Percentiles rank a stretch among this genome's conserved stretches.
phyloP scores from a whole-genome alignment of 306 rosid species.

The Pterocarpus macrocarpus region DNA sequence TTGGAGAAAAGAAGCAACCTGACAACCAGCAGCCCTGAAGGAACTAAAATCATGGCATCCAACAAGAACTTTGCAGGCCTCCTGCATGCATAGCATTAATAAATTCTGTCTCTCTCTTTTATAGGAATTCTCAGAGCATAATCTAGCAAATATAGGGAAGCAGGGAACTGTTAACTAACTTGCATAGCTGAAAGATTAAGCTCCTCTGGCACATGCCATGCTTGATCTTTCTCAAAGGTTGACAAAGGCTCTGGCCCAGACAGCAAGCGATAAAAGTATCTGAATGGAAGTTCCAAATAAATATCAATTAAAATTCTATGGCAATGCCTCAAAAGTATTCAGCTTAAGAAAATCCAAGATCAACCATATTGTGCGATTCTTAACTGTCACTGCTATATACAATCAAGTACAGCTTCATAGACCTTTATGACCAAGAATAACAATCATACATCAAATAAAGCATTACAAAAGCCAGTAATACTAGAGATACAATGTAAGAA shows the following conservation, averaged over 20 bases:
- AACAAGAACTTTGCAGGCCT: constrained; percentile 86
- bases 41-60: constrained; percentile 97
- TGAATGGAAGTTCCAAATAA: constrained; percentile 45
- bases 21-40: constrained; percentile 95
- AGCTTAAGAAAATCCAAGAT: constrained; percentile 25
- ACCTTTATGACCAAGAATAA: not conserved
- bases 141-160: constrained; percentile 33
- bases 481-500: constrained; percentile 23
- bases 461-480: constrained; percentile 22
- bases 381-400: not conserved
- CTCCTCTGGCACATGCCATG: constrained; percentile 89
- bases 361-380: constrained; percentile 16
- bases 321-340: constrained; percentile 21
- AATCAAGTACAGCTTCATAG: not conserved
- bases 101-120: not conserved
- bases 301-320: not conserved
- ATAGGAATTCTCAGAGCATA: constrained; percentile 23
- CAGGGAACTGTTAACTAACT: constrained; percentile 58
- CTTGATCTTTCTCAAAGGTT: constrained; percentile 82
- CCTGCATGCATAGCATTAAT: constrained; percentile 61
- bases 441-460: not conserved
- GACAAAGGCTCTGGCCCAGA: constrained; percentile 88
- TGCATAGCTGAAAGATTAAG: constrained; percentile 84
- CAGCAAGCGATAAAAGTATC: constrained; percentile 87
- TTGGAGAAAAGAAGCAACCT: constrained; percentile 63